Percentiles rank a stretch among this genome's conserved stretches.
Evolutionary conservation across 179 eudicot genomes (phyloP).

Genomic region (Beta corolliflora): DNA sequence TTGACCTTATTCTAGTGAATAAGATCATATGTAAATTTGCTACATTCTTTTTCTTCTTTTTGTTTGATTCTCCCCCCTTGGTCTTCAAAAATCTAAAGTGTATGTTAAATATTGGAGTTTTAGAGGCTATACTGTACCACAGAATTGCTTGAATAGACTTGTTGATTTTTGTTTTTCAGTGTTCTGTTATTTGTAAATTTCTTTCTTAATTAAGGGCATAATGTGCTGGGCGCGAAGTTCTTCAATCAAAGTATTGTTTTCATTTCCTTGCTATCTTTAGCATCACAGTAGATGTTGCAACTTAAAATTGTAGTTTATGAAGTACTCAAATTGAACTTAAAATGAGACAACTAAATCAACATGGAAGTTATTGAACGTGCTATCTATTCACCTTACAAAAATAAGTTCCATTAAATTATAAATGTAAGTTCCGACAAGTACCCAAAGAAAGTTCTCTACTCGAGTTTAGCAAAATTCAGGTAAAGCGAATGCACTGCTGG

Average conservation of each 20-base stretch:
- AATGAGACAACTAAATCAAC: no score
- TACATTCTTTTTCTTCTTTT: background rate
- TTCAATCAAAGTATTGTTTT: constrained; percentile 16
- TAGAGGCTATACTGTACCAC: constrained; percentile 29
- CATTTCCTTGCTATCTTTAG: background rate
- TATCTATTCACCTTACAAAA: no score
- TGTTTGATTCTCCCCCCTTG: background rate
- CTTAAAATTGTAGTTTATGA: background rate
- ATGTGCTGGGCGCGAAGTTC: constrained; percentile 10
- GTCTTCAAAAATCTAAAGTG: background rate
- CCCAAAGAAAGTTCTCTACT: no score
- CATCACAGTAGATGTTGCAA: background rate
- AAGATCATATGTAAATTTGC: constrained; percentile 33
- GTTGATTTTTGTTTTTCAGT: background rate
- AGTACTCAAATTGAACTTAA: no score
- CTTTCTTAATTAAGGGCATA: background rate
- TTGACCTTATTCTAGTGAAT: constrained; percentile 30
- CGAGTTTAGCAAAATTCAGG: no score
- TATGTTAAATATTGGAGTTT: constrained; percentile 34
- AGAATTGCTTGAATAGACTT: constrained; percentile 12
- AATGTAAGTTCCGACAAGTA: no score
- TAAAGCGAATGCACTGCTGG: no score
- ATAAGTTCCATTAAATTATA: no score
- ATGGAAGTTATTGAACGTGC: no score
- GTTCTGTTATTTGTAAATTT: constrained; percentile 12